These are phyloP conservation scores for Ormosia emarginata DNA, from an alignment of 306 rosid species.

Conservation along the genomic window DNA sequence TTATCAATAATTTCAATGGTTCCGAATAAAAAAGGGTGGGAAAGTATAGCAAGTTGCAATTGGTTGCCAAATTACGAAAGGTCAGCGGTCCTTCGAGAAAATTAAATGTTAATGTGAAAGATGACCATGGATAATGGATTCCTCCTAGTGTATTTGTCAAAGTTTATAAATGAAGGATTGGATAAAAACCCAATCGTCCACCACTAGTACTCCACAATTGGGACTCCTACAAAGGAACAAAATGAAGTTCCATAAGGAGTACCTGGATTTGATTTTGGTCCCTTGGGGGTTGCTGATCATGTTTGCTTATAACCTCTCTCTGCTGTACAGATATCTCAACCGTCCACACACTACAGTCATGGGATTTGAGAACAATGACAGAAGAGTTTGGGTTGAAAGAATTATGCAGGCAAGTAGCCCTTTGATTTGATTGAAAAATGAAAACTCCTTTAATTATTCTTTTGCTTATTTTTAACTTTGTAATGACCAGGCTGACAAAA, in stretches of 20 bases:
- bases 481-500: constrained; percentile 42
- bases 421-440: neutral
- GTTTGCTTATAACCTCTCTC: constrained; percentile 61
- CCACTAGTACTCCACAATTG: neutral
- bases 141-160: neutral
- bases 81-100: neutral
- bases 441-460: neutral
- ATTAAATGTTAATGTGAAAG: constrained; percentile 1
- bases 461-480: neutral
- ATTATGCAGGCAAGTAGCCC: constrained; percentile 57
- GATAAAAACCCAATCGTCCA: neutral
- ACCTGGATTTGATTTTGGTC: constrained; percentile 68
- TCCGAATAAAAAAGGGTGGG: neutral
- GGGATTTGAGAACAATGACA: constrained; percentile 77
- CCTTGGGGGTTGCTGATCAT: constrained; percentile 66
- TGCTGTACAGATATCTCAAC: constrained; percentile 57
- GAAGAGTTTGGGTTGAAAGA: constrained; percentile 67
- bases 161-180: constrained; percentile 10
- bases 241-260: constrained; percentile 56
- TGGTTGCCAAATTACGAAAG: neutral
- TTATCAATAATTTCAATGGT: neutral
- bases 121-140: neutral
- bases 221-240: neutral
- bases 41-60: neutral
- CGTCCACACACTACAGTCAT: constrained; percentile 65